phyloP scores from a whole-genome alignment of 1,284 basidiomycete genomes.

The Ustilago trichophora region DNA sequence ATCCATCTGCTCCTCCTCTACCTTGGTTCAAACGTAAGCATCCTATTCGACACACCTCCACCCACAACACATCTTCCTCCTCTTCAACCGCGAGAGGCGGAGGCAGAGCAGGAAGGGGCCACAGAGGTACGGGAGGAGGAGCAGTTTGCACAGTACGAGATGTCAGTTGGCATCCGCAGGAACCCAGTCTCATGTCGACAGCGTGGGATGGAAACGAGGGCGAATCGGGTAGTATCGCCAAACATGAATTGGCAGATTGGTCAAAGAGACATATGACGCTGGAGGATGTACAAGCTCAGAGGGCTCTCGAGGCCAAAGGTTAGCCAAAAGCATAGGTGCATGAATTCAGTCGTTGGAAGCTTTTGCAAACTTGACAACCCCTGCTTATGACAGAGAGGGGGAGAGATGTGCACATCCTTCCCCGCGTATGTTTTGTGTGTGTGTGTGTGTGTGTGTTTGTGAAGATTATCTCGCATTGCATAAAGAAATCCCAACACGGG shows the following conservation, averaged over 20 bases:
- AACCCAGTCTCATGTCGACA: conserved; percentile 89
- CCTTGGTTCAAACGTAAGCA: conserved; percentile 43
- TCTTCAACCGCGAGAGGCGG: conserved; percentile 12
- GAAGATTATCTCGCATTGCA: too few species aligned
- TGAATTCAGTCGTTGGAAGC: too few species aligned
- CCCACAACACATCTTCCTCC: background rate
- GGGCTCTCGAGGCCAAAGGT: conserved; percentile 16
- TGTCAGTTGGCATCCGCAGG: conserved; percentile 88
- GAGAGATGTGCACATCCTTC: too few species aligned
- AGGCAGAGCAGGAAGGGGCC: conserved; percentile 19
- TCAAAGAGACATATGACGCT: conserved; percentile 43
- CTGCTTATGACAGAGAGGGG: too few species aligned
- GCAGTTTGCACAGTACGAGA: conserved; percentile 75
- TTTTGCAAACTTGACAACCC: too few species aligned
- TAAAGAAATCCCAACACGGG: too few species aligned
- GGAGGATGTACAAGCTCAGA: conserved; percentile 26
- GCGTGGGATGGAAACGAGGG: conserved; percentile 76
- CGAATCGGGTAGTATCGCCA: conserved; percentile 52
- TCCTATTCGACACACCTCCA: conserved; percentile 5
- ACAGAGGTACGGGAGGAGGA: conserved; percentile 34
- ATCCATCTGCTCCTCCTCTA: conserved; percentile 44
- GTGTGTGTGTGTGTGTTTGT: too few species aligned
- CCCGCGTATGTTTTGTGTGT: too few species aligned
- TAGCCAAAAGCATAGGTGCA: too few species aligned
- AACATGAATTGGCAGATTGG: conserved; percentile 45